A percentile compares a stretch with the other conserved stretches of the same genome.
phyloP scores from a whole-genome alignment of 202 grass and related monocot genomes.

The Eragrostis tef region DNA sequence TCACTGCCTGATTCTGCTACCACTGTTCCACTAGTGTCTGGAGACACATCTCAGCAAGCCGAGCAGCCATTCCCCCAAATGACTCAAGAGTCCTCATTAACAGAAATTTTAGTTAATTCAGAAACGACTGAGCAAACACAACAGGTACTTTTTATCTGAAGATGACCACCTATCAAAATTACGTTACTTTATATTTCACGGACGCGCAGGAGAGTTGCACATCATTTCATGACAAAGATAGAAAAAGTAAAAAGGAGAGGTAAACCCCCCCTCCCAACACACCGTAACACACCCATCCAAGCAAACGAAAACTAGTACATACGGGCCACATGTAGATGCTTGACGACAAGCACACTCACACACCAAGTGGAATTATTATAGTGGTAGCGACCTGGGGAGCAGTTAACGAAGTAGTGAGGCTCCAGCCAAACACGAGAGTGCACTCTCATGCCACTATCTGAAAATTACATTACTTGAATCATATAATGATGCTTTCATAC shows the following conservation, averaged over 20 bases:
- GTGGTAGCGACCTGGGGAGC: neutral
- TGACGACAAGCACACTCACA: neutral
- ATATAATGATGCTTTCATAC: conserved; percentile 24
- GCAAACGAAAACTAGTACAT: neutral
- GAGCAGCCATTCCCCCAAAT: conserved; percentile 38
- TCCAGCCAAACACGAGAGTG: no score
- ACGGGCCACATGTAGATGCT: neutral
- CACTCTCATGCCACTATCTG: neutral
- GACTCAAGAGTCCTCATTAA: conserved; percentile 43
- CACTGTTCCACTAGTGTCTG: conserved; percentile 26
- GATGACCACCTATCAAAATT: conserved; percentile 9
- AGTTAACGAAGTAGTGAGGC: no score
- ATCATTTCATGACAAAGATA: neutral
- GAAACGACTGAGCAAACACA: conserved; percentile 35
- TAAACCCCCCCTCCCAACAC: no score
- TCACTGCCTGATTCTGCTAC: neutral
- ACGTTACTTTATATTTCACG: neutral
- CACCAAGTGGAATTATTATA: neutral
- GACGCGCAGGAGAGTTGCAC: no score
- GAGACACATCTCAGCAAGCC: conserved; percentile 35
- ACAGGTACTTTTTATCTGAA: conserved; percentile 46
- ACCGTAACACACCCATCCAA: neutral
- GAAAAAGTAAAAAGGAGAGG: neutral
- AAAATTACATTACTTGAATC: conserved; percentile 12
- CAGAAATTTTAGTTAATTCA: conserved; percentile 31